Percentiles rank a stretch among this genome's conserved stretches.
Conservation (phyloP, 768 basidiomycete species). For the Lentinula guzmanii region DNA sequence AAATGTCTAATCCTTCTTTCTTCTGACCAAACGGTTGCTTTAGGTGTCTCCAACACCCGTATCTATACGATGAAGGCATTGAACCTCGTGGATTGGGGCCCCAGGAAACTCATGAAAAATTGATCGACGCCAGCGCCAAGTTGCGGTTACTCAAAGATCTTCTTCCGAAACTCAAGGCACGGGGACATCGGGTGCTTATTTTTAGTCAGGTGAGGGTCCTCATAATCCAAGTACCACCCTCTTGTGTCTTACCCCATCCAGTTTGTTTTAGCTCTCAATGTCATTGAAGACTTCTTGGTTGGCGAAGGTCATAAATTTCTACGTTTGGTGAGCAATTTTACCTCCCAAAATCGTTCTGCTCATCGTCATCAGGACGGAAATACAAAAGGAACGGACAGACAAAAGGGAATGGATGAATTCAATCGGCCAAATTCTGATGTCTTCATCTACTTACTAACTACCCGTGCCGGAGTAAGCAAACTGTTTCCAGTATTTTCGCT, state of each 20-base stretch:
- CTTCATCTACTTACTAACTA: constrained; percentile 88
- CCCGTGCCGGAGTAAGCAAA: constrained; percentile 68
- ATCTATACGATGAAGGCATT: constrained; percentile 73
- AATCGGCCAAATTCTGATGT: constrained; percentile 82
- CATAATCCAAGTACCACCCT: neutral
- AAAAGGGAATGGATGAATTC: constrained; percentile 93
- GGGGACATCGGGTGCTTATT: constrained; percentile 83
- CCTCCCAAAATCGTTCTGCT: neutral
- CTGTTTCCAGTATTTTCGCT: constrained; percentile 9
- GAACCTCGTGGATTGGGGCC: constrained; percentile 60
- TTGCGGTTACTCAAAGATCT: constrained; percentile 70
- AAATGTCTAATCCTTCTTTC: neutral
- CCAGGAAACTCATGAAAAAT: constrained; percentile 65
- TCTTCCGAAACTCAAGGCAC: constrained; percentile 76
- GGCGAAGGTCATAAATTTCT: constrained; percentile 80
- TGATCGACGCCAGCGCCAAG: constrained; percentile 85
- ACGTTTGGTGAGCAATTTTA: constrained; percentile 47
- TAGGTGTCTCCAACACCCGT: constrained; percentile 90
- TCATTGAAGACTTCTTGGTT: constrained; percentile 82
- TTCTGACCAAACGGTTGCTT: neutral
- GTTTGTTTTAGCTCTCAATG: constrained; percentile 85
- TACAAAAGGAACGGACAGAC: constrained; percentile 78
- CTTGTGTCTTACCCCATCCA: constrained; percentile 20
- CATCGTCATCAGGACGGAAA: constrained; percentile 66
- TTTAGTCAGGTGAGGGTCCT: constrained; percentile 74